Conservation (phyloP, 352 stramenopile species). For the Phytophthora niederhauseri region DNA sequence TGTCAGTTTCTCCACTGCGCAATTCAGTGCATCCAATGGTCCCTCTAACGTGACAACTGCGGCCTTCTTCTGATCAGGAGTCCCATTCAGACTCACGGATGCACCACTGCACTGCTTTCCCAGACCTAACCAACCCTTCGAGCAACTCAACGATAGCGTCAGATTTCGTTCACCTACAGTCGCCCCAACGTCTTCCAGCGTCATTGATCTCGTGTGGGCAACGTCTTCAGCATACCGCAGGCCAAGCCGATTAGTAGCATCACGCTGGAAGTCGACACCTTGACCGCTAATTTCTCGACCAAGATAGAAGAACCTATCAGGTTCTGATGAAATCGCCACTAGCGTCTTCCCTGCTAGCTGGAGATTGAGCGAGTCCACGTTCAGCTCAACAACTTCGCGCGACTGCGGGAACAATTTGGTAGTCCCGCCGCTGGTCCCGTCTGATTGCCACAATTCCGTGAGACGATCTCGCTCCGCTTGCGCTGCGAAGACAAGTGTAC, state of each 20-base stretch:
- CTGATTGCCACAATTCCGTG: constrained; percentile 62
- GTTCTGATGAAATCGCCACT: constrained; percentile 16
- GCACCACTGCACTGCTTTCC: constrained; percentile 26
- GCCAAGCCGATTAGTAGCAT: background rate
- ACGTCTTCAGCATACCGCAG: constrained; percentile 7
- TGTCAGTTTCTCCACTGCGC: constrained; percentile 50
- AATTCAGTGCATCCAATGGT: constrained; percentile 49
- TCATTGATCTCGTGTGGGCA: constrained; percentile 40
- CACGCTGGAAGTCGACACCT: constrained; percentile 6
- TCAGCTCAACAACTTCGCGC: constrained; percentile 36
- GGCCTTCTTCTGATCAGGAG: constrained; percentile 1
- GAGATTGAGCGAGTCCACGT: constrained; percentile 40
- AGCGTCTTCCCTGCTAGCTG: constrained; percentile 17
- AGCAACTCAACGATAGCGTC: constrained; percentile 40
- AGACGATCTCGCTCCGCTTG: constrained; percentile 36
- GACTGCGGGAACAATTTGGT: constrained; percentile 41
- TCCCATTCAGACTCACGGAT: constrained; percentile 4
- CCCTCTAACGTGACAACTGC: constrained; percentile 34
- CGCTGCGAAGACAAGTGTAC: constrained; percentile 41
- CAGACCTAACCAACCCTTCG: constrained; percentile 46
- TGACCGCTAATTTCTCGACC: constrained; percentile 5
- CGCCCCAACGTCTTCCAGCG: constrained; percentile 40
- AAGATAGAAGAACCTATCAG: constrained; percentile 32
- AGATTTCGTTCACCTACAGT: constrained; percentile 13
- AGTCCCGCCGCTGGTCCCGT: constrained; percentile 51